Evolutionary conservation across 768 basidiomycete genomes (phyloP).

Genomic region (Clavulina sp.): DNA sequence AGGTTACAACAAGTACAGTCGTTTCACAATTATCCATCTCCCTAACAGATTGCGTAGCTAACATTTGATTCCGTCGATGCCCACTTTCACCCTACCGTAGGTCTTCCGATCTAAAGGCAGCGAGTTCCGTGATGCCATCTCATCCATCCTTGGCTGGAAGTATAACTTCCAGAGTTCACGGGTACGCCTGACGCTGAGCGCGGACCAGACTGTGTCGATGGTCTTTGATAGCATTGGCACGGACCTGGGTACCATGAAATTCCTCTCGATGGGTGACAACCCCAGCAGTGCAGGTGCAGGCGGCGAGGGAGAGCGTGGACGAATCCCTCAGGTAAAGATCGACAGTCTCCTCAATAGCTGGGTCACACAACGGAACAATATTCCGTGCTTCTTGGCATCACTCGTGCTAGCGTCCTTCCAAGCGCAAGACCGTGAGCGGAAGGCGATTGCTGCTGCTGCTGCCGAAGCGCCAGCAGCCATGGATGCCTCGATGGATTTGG

Average conservation of each 20-base stretch:
- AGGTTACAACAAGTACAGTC: slow-evolving; percentile 55
- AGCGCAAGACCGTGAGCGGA: too few species aligned
- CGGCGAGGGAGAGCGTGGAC: slow-evolving; percentile 1
- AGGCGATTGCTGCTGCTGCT: too few species aligned
- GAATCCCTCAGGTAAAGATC: too few species aligned
- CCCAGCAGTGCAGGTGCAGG: background rate
- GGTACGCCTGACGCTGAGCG: slow-evolving; percentile 78
- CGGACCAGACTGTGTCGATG: slow-evolving; percentile 72
- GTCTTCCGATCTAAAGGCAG: slow-evolving; percentile 70
- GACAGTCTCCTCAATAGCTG: slow-evolving; percentile 8
- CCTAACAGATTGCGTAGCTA: background rate
- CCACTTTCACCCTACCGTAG: slow-evolving; percentile 21
- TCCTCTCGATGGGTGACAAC: slow-evolving; percentile 7
- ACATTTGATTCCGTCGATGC: background rate
- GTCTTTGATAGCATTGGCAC: slow-evolving; percentile 33
- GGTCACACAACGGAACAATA: slow-evolving; percentile 8
- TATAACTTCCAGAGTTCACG: slow-evolving; percentile 83
- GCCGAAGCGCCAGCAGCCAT: too few species aligned
- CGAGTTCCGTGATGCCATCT: slow-evolving; percentile 84
- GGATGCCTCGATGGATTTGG: too few species aligned
- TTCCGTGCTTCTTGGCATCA: slow-evolving; percentile 11
- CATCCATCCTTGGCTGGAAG: slow-evolving; percentile 78
- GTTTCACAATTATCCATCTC: background rate
- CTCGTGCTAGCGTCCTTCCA: slow-evolving; percentile 7
- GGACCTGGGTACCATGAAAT: slow-evolving; percentile 9